phyloP scores from a whole-genome alignment of 768 basidiomycete species.

The Leccinum sublutescens region DNA sequence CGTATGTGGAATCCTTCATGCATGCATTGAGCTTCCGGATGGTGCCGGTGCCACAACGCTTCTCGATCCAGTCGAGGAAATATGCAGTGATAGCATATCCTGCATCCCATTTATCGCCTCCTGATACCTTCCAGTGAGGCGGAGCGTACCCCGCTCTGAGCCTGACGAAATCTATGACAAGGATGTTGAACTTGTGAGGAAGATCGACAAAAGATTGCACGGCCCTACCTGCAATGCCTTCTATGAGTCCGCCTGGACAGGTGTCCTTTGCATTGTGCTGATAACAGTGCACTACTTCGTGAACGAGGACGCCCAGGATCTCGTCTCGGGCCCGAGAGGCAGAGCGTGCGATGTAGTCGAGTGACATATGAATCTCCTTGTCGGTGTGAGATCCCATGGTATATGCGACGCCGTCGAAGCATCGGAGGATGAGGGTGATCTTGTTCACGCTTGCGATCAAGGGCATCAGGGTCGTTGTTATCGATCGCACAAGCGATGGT shows the following conservation, averaged over 20 bases:
- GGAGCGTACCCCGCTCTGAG: conserved; percentile 55
- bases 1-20: conserved; percentile 50
- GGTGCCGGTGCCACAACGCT: conserved; percentile 49
- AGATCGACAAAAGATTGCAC: not conserved
- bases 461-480: conserved; percentile 9
- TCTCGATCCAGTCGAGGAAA: conserved; percentile 70
- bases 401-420: conserved; percentile 71
- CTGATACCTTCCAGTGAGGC: conserved; percentile 64
- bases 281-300: conserved; percentile 79
- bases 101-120: conserved; percentile 62
- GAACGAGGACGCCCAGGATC: conserved; percentile 67
- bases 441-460: conserved; percentile 42
- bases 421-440: conserved; percentile 58
- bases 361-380: conserved; percentile 76
- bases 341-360: conserved; percentile 55
- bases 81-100: conserved; percentile 75
- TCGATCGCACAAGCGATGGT: not conserved
- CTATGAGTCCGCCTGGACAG: conserved; percentile 70
- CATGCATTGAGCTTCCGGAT: conserved; percentile 56
- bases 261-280: conserved; percentile 62
- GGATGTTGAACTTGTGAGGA: not conserved
- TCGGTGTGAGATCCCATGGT: conserved; percentile 53
- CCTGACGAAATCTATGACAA: conserved; percentile 63
- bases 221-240: conserved; percentile 72
- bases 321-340: conserved; percentile 50